Base-by-base conservation (phyloP, 495 filamentous ascomycete species). In the Melanomma pulvis-pyrius region DNA sequence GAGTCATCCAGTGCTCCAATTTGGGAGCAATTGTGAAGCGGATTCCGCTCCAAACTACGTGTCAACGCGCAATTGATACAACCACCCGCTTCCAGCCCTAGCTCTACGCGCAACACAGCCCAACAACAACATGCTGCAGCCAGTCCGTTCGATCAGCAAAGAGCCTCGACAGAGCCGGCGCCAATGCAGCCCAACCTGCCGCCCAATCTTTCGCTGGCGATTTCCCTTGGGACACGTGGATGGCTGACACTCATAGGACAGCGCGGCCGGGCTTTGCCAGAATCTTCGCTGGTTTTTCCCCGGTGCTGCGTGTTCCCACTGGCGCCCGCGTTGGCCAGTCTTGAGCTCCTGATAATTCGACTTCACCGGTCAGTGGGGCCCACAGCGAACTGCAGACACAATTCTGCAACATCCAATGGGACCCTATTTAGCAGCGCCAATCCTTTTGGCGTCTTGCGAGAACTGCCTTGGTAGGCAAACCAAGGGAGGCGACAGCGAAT, bases 141-240 rank as follows among this genome's bases (percentile, higher is more conserved):
- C 25, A 12, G 46, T 59, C 47, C n/a, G 24, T 39, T 39, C 64
- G 64, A 12, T 19, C 50, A 56, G 54, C 54, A 59, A 57, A 65
- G 62, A 61, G 57, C 49, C 64, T 67, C 61, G 61, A 26, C 5
- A 46, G 6, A 49, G 7, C 41, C 30, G 19, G 30, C 26, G 26
- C 30, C 30, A 30, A 47, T 67, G 64, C 64, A 61, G 64, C 64
- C 64, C 64, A 61, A 61, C 49, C 41, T 60, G 53, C 26, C 61
- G 54, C 63, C 63, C 63, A 66, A 66, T 66, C 55, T 66, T 12
- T 21, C 22, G 24, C 36, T 55, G 56, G 36, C 63, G 52, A 61
- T 60, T 60, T 53, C 19, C 48, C 34, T 29, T 30, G 12, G 56
- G 26, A 65, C 68, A 70, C 68, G 68, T 70, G 68, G 56, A 49